These are phyloP conservation scores for Hericium alpestre DNA, from an alignment of 768 basidiomycete species.

Conservation along the genomic window DNA sequence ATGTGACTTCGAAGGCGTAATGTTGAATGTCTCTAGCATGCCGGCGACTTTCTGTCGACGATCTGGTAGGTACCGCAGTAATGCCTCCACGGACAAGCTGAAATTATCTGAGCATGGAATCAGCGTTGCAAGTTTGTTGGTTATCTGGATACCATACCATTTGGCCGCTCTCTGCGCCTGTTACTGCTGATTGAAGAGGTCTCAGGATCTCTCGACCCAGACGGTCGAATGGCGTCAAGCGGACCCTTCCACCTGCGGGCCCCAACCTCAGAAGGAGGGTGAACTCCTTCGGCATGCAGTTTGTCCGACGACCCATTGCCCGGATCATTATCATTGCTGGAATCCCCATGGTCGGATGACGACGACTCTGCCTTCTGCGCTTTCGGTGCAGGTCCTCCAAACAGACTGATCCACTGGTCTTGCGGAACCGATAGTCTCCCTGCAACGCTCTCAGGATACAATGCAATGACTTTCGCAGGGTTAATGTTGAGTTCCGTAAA, in stretches of 20 bases:
- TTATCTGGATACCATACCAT: conserved; percentile 16
- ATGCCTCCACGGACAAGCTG: conserved; percentile 71
- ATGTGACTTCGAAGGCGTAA: conserved; percentile 61
- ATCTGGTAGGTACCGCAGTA: conserved; percentile 82
- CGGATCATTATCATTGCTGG: background rate
- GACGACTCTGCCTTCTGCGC: conserved; percentile 16
- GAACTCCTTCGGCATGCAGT: background rate
- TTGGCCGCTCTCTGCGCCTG: conserved; percentile 3
- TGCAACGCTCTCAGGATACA: conserved; percentile 75
- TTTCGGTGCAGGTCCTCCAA: conserved; percentile 54
- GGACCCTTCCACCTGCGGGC: conserved; percentile 44
- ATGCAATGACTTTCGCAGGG: conserved; percentile 85
- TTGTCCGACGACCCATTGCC: conserved; percentile 4
- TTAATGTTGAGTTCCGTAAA: conserved; percentile 86
- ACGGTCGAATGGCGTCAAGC: conserved; percentile 40
- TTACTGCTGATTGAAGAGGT: conserved; percentile 35
- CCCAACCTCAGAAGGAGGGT: conserved; percentile 26
- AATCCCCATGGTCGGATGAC: conserved; percentile 6
- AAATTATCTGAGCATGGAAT: conserved; percentile 39
- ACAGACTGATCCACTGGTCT: conserved; percentile 70
- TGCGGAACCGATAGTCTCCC: conserved; percentile 64
- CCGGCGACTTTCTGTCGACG: conserved; percentile 78
- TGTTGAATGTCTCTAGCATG: conserved; percentile 59
- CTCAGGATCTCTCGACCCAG: conserved; percentile 51
- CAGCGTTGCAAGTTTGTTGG: background rate